Percentiles rank a stretch among this genome's conserved stretches.
Conservation (phyloP, 163 green algal species). For the Chlorella variabilis region DNA sequence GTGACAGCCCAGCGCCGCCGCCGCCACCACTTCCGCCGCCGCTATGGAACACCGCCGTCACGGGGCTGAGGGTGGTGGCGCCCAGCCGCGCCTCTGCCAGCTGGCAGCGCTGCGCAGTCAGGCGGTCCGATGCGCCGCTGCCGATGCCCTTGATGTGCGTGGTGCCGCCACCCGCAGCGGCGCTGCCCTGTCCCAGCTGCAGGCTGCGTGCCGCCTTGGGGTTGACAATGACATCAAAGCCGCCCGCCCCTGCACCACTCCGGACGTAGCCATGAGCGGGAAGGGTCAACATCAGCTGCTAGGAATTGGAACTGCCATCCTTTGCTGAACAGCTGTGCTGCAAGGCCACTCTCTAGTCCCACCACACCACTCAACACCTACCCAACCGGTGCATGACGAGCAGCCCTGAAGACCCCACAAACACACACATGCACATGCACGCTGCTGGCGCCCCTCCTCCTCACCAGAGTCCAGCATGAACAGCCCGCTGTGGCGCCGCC, state of each 20-base stretch:
- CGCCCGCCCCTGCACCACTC: constrained; percentile 9
- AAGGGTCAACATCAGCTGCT: too few relatives aligned
- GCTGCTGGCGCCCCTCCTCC: neutral
- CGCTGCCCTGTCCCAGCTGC: neutral
- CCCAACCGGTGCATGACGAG: too few relatives aligned
- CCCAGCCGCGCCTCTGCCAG: constrained; percentile 21
- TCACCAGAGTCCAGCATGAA: constrained; percentile 32
- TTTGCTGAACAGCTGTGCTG: too few relatives aligned
- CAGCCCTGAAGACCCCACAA: too few relatives aligned
- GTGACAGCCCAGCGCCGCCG: constrained; percentile 8
- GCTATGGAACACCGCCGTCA: neutral
- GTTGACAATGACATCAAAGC: constrained; percentile 17
- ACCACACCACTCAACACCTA: too few relatives aligned
- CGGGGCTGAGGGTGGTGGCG: neutral
- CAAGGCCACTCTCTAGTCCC: too few relatives aligned
- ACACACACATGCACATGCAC: too few relatives aligned
- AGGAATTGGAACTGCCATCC: too few relatives aligned
- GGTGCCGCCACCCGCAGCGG: neutral
- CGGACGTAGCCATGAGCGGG: too few relatives aligned
- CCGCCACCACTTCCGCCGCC: neutral
- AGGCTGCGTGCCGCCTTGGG: neutral
- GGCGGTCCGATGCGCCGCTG: neutral
- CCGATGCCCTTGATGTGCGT: constrained; percentile 25
- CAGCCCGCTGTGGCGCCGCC: neutral
- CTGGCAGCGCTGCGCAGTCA: constrained; percentile 8